phyloP scores from a whole-genome alignment of 2,329 filamentous ascomycete genomes.

The Pseudopyrenochaeta lycopersici region DNA sequence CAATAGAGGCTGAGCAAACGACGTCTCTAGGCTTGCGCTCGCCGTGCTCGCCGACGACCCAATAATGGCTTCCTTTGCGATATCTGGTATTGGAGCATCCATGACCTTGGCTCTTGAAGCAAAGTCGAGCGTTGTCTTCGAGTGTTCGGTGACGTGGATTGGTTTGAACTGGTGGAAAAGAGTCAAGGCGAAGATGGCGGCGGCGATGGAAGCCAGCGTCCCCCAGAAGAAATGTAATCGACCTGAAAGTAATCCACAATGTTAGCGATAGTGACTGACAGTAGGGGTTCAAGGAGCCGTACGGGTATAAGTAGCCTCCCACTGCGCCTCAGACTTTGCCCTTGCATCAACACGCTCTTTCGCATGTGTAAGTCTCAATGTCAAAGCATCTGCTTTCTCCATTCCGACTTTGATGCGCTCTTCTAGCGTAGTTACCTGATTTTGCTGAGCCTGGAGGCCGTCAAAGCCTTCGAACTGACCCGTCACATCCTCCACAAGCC shows the following conservation, averaged over 20 bases:
- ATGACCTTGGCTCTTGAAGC: constrained; percentile 28
- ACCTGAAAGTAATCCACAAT: constrained; percentile 31
- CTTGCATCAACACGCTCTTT: constrained; percentile 71
- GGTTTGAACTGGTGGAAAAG: constrained; percentile 45
- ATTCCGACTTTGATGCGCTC: constrained; percentile 68
- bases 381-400: constrained; percentile 67
- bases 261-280: constrained; percentile 14
- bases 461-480: constrained; percentile 68
- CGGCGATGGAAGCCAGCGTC: constrained; percentile 57
- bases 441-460: constrained; percentile 71
- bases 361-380: constrained; percentile 70
- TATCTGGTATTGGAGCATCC: constrained; percentile 41
- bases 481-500: constrained; percentile 68
- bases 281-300: constrained; percentile 8
- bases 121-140: constrained; percentile 21
- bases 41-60: constrained; percentile 14
- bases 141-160: constrained; percentile 10
- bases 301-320: constrained; percentile 69
- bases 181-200: constrained; percentile 58
- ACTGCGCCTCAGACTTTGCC: constrained; percentile 72
- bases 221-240: constrained; percentile 72
- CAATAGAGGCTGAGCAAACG: constrained; percentile 4
- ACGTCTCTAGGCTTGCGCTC: constrained; percentile 7
- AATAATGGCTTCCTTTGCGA: constrained; percentile 45
- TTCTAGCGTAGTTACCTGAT: constrained; percentile 69